Conservation (phyloP, 495 filamentous ascomycete genomes). For the Xylaria longipes region DNA sequence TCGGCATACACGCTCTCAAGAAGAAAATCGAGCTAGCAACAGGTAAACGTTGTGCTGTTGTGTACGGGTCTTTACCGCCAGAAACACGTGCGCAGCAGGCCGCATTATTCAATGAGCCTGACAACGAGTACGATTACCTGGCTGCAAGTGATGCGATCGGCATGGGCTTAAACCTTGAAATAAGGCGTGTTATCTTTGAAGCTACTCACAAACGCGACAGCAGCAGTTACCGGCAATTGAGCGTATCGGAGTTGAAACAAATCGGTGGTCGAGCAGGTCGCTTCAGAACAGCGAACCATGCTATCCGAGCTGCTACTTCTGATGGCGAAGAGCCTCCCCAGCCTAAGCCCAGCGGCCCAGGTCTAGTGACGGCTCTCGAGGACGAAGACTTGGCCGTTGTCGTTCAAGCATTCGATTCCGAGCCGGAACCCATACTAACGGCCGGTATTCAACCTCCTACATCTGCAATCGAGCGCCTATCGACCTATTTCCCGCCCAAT, state of each 20-base stretch:
- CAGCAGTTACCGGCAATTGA: constrained; percentile 54
- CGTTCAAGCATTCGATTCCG: constrained; percentile 62
- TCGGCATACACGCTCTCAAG: constrained; percentile 83
- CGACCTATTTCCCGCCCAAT: constrained; percentile 75
- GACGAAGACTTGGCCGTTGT: constrained; percentile 70
- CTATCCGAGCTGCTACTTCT: constrained; percentile 40
- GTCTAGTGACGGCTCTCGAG: constrained; percentile 83
- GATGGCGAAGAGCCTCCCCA: constrained; percentile 49
- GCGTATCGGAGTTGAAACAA: constrained; percentile 85
- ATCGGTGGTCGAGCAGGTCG: constrained; percentile 94
- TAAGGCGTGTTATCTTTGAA: constrained; percentile 91
- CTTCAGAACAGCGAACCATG: constrained; percentile 73
- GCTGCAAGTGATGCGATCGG: constrained; percentile 96
- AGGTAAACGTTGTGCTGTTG: constrained; percentile 80
- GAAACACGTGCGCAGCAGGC: constrained; percentile 93
- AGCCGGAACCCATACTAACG: constrained; percentile 69
- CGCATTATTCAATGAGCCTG: constrained; percentile 86
- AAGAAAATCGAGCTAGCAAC: constrained; percentile 76
- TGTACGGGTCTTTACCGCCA: constrained; percentile 91
- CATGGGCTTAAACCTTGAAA: constrained; percentile 95
- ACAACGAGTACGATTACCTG: constrained; percentile 93
- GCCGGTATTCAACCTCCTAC: constrained; percentile 79
- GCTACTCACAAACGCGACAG: constrained; percentile 71
- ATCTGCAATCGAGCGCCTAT: constrained; percentile 70
- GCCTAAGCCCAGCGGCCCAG: constrained; percentile 51